Evolutionary conservation across 129 eudicot genomes (phyloP), one percentile per base, ranked within the genome.

Genomic region (Silybum marianum): DNA sequence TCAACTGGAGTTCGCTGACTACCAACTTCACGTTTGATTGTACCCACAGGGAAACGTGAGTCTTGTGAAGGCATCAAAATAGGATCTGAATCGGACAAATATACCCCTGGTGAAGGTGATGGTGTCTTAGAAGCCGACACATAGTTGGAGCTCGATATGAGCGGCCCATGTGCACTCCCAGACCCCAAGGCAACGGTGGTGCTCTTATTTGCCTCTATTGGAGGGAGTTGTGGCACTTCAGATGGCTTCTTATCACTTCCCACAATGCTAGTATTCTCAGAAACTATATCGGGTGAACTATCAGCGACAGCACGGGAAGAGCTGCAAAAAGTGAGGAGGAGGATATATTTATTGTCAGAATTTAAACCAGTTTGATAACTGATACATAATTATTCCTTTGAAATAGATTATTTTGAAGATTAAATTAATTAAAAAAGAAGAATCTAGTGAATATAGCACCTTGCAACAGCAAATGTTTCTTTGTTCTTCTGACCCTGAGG

Each of bases 51-150:
- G 69, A 80, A 73, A 19, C 75, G 77, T 18, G 81, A 82, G 77
- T 90, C 90, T 77, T 84, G 90, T 65, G 95, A 88, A 25, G 90
- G 86, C 80, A 85, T 80, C 30, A 87, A 74, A 46, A 92, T 87
- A 70, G 91, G 93, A 80, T 92, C 95, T 32, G 87, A 83, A 69
- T 93, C 82, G 30, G 93, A 85, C 69, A 84, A 80, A 76, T 85
- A 77, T 65, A 85, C 85, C 69, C 87, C 90, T 75, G 88, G 70
- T 18, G 85, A 74, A 70, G 90, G 78, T 69, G 87, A 58, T 58
- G 86, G 24, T 26, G 74, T 72, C 82, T 79, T 70, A 69, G 90
- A 74, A 71, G 77, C 69, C 19, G 86, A 78, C 36, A 6, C 65
- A 48, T 71, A 72, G 68, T 78, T 71, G 71, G 80, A 80, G 30